phyloP scores from a whole-genome alignment of 805 yeast species.

The Yueomyces sp. region DNA sequence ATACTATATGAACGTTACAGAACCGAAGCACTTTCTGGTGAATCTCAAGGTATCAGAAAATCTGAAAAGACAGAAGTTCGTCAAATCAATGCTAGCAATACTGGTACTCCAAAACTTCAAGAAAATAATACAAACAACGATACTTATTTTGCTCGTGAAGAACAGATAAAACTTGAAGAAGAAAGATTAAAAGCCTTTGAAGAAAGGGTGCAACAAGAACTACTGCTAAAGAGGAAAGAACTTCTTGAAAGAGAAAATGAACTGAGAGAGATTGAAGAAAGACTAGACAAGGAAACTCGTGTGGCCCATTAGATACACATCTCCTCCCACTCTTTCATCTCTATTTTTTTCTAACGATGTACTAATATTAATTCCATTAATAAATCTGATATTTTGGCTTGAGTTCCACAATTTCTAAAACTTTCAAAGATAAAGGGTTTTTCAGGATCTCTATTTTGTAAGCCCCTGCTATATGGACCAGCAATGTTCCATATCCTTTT shows the following conservation, averaged over 20 bases:
- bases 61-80: not conserved
- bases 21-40: constrained; percentile 70
- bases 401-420: too few relatives aligned
- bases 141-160: constrained; percentile 59
- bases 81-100: not conserved
- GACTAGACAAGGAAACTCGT: constrained; percentile 46
- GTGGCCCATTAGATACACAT: not conserved
- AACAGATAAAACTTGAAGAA: constrained; percentile 79
- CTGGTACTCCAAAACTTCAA: not conserved
- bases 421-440: too few relatives aligned
- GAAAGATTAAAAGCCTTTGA: constrained; percentile 78
- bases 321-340: too few relatives aligned
- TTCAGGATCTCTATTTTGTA: too few relatives aligned
- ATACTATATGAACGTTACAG: constrained; percentile 79
- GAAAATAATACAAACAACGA: constrained; percentile 16
- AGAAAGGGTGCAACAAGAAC: constrained; percentile 78
- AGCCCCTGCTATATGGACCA: too few relatives aligned
- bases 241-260: constrained; percentile 75
- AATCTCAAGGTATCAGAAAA: constrained; percentile 9
- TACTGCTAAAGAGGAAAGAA: constrained; percentile 69
- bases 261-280: constrained; percentile 64
- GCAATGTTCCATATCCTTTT: too few relatives aligned
- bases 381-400: too few relatives aligned
- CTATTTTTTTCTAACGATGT: too few relatives aligned
- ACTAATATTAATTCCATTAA: too few relatives aligned